Evolutionary conservation across 2,329 filamentous ascomycete species (phyloP), one percentile per base, ranked within the genome.

Genomic region (Fusarium lyarnte): DNA sequence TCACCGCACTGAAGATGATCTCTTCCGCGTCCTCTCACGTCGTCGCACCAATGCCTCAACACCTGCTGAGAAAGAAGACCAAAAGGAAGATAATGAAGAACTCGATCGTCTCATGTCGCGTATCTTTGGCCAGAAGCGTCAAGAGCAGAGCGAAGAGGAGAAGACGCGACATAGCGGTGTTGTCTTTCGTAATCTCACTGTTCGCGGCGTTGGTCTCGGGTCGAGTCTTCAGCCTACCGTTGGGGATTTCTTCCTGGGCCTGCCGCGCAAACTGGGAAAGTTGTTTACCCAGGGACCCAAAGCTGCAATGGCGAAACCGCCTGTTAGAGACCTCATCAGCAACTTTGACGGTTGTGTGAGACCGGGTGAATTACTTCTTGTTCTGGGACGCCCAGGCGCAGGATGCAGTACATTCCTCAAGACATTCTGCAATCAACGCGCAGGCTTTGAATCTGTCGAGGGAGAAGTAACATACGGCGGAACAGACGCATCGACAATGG

Each of bases 361-460:
- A 70, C 91, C 91, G 0, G 92, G 91, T 8, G 91, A 93, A 78
- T 89, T 93, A 87, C 80, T 92, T 0, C 82, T 93, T 0, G 91
- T 93, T 0, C 84, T 93, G 0, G 91, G 91, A 4, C 85, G 90
- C 0, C 91, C 91, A 0, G 92, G 91, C 0, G 84, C 90, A 1
- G 91, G 91, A 25, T 94, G 92, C 77, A 92, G 90, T 2, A 92
- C 91, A 0, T 86, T 94, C 25, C 84, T 94, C 43, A 94, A 93
- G 74, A 86, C 89, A 0, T 90, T 95, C 63, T 89, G 91, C 33
- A 94, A 94, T 77, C 88, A 94, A 74, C 85, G 91, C 8, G 86
- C 85, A 6, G 86, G 88, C 3, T 94, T 90, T 69, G 89, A 89
- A 9, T 85, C 82, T 1, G 89, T 94, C 4, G 83, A 87, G 3